phyloP scores from a whole-genome alignment of 306 rosid genomes.

The Abrus precatorius region DNA sequence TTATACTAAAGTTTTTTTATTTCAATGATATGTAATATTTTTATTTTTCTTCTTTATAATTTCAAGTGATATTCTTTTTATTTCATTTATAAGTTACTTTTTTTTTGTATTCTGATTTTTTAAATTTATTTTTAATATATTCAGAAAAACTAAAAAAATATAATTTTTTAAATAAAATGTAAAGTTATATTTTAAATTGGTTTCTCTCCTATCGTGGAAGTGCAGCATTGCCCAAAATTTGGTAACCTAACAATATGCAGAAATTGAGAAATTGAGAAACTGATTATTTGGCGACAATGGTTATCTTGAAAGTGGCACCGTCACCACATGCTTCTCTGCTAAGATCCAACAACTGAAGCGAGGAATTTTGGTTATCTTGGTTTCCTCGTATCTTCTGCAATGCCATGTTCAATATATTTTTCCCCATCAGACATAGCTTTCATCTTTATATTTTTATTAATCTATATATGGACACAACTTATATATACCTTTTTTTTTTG shows the following conservation, averaged over 20 bases:
- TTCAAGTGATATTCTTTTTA: too few species aligned
- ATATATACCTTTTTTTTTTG: not conserved
- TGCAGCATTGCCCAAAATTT: not conserved
- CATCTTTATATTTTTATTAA: too few species aligned
- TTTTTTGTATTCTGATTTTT: too few species aligned
- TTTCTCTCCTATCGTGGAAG: too few species aligned
- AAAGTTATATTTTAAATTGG: too few species aligned
- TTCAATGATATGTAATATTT: too few species aligned
- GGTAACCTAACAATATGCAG: not conserved
- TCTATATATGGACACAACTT: not conserved
- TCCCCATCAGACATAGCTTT: not conserved
- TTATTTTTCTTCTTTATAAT: too few species aligned
- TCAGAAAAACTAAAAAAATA: too few species aligned
- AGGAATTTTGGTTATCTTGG: not conserved
- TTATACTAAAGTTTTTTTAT: too few species aligned
- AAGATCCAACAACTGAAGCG: not conserved
- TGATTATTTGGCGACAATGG: constrained; percentile 17
- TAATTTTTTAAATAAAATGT: too few species aligned
- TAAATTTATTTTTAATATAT: too few species aligned
- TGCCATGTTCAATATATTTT: constrained; percentile 1
- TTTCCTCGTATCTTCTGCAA: not conserved
- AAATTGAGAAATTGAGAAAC: not conserved
- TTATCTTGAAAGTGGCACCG: not conserved
- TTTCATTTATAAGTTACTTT: too few species aligned
- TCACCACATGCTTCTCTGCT: not conserved